Evolutionary conservation across 768 basidiomycete genomes (phyloP).

Genomic region (Naganishia kalamii): DNA sequence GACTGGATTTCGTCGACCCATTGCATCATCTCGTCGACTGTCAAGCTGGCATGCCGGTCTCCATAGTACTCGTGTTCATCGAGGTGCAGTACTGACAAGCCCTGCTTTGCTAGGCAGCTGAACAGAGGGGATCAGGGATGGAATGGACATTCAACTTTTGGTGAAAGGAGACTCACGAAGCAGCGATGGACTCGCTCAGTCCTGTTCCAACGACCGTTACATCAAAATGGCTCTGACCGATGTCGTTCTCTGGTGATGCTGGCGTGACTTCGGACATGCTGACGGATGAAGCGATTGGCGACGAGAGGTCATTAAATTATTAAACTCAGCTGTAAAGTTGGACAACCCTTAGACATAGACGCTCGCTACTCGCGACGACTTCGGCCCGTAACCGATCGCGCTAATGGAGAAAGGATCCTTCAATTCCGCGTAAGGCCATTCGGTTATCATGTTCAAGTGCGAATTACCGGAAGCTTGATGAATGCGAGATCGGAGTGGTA

Average conservation of each 20-base stretch:
- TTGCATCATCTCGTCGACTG: constrained; percentile 66
- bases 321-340: no score
- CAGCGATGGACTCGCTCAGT: constrained; percentile 72
- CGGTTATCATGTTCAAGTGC: no score
- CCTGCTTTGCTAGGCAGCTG: constrained; percentile 83
- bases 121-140: constrained; percentile 23
- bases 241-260: background rate
- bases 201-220: constrained; percentile 50
- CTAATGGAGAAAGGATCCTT: no score
- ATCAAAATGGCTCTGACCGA: constrained; percentile 44
- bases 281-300: no score
- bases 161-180: constrained; percentile 62
- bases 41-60: constrained; percentile 68
- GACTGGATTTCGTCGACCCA: constrained; percentile 55
- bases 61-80: constrained; percentile 83
- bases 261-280: background rate
- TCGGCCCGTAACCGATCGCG: no score
- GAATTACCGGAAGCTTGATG: no score
- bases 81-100: constrained; percentile 78
- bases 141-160: background rate
- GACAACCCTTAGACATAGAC: no score
- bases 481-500: no score
- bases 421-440: no score
- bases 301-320: no score
- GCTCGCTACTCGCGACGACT: no score